Base-by-base conservation (phyloP, 768 basidiomycete species). In the Amanita pseudoporphyria region DNA sequence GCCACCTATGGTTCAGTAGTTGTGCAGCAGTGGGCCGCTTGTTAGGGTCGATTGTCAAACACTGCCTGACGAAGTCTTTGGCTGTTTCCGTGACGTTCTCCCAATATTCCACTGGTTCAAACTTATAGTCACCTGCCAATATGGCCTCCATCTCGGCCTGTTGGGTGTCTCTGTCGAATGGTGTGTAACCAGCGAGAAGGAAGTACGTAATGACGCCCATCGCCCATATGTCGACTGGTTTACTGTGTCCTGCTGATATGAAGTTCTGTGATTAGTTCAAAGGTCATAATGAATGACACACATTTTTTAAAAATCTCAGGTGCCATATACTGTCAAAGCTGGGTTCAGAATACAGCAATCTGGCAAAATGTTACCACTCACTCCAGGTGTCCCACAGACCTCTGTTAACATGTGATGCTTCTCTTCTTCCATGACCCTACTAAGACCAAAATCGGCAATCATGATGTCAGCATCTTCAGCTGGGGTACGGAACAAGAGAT, bases 201-300 rank as follows among this genome's bases (percentile, higher is more conserved):
- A 96, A 96, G 69, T 97, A 97, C 10, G 95, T 88, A 65, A 99
- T 94, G 43, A 99, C 95, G 33, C 95, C 95, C 80, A 98, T 94
- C 1, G 95, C 93, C 94, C 92, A 94, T 49, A 95, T 69, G 59
- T 95, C 95, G 14, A 96, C 94, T 7, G 94, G 93, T 67, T 89
- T 96, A 36, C 86, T 80, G 58, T 99, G 95, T 3, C 95, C 95
- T 49, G 82, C 86, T 87, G 60, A 26, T 47, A 38, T 22, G 45
- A 14, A 44, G 16, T 30, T 30, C 31, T 36, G 38, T 54, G 45
- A 48, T 45, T 46, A 42, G 33, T 36, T 24, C 5, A 30, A 33
- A 21, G 33, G 24, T 39, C 40, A 24, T 44, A 10, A 32, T 21
- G 19, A 52, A 49, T 19, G 26, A 67, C 81, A 33, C 53, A 90